Evolutionary conservation across 306 rosid species (phyloP).

Genomic region (Styphnolobium japonicum): DNA sequence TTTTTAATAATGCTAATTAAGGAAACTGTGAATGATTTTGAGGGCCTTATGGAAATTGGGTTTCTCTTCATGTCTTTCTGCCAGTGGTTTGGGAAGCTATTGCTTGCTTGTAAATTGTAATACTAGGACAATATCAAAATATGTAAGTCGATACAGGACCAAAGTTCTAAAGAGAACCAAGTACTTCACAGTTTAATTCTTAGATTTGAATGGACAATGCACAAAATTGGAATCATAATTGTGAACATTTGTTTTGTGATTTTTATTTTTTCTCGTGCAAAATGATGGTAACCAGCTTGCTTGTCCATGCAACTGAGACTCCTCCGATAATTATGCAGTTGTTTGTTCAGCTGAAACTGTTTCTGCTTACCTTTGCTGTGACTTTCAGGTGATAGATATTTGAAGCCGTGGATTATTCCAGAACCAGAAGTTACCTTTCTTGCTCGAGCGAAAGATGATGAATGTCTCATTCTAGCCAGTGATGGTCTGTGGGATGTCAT

Average conservation of each 20-base stretch:
- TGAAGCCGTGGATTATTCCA: conserved; percentile 91
- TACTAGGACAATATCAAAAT: background rate
- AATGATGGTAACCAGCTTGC: background rate
- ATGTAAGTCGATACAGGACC: background rate
- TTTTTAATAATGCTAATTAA: background rate
- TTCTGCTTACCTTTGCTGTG: conserved; percentile 14
- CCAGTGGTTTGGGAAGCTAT: background rate
- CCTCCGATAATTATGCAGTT: background rate
- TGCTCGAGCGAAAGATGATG: conserved; percentile 78
- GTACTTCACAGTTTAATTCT: background rate
- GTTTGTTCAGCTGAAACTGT: conserved; percentile 4
- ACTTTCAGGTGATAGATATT: conserved; percentile 72
- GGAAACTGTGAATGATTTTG: background rate
- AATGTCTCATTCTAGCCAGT: conserved; percentile 78
- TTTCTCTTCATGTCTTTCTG: background rate
- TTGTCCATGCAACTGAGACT: background rate
- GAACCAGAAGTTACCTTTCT: conserved; percentile 84
- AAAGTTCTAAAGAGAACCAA: background rate
- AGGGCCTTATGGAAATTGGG: background rate
- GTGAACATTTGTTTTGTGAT: background rate
- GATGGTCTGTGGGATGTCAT: conserved; percentile 95
- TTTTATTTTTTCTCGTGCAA: background rate
- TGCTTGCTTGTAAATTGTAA: no score
- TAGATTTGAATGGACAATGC: background rate
- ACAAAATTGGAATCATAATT: background rate